Conservation (phyloP, 768 basidiomycete species). For the Boletus barrowsii region DNA sequence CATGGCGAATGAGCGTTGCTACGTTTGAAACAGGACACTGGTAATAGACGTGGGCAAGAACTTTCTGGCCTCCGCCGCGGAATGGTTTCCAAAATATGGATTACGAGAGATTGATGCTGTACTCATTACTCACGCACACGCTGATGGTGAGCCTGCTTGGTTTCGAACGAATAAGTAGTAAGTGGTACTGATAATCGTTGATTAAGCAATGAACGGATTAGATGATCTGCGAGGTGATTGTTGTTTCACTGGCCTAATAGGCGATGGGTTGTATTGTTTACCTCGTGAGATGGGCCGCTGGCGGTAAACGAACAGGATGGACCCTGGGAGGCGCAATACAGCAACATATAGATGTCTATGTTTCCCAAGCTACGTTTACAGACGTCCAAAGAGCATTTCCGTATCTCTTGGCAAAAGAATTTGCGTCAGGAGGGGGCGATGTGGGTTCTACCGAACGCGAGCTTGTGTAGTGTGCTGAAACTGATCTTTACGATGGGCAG, state of each 20-base stretch:
- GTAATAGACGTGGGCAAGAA: slow-evolving; percentile 86
- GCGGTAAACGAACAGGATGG: slow-evolving; percentile 52
- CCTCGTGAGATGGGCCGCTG: not conserved
- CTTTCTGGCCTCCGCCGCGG: slow-evolving; percentile 56
- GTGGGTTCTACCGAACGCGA: slow-evolving; percentile 36
- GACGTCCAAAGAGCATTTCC: slow-evolving; percentile 75
- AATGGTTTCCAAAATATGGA: slow-evolving; percentile 69
- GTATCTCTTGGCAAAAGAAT: slow-evolving; percentile 73
- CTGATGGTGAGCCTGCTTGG: slow-evolving; percentile 52
- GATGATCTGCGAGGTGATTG: slow-evolving; percentile 79
- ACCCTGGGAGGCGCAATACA: slow-evolving; percentile 66
- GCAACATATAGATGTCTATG: slow-evolving; percentile 69
- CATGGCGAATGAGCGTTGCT: not conserved
- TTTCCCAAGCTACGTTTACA: slow-evolving; percentile 58
- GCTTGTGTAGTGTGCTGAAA: not conserved
- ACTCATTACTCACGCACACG: slow-evolving; percentile 85
- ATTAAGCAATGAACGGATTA: slow-evolving; percentile 80
- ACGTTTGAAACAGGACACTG: slow-evolving; percentile 52
- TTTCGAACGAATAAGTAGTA: not conserved
- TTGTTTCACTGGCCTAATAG: not conserved
- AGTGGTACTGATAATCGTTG: slow-evolving; percentile 3
- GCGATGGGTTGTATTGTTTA: not conserved
- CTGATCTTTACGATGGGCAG: slow-evolving; percentile 33
- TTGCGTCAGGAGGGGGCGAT: slow-evolving; percentile 78
- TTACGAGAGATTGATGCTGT: slow-evolving; percentile 71